phyloP scores from a whole-genome alignment of 306 rosid genomes.

The Vigna reflexopilosa region DNA sequence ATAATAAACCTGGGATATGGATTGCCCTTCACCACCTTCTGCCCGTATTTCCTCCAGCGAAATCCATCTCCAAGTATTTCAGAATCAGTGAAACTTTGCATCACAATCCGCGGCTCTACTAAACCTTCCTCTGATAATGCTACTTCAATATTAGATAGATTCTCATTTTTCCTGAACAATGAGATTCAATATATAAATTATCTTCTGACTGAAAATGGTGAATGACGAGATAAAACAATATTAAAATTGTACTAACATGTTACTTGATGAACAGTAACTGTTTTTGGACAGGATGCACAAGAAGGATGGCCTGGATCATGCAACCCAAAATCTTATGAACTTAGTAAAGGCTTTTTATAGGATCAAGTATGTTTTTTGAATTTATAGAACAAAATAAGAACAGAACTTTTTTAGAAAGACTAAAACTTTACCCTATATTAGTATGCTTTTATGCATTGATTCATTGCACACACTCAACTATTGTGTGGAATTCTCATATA shows the following conservation, averaged over 20 bases:
- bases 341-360: background rate
- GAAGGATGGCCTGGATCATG: background rate
- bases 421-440: too few species aligned
- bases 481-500: background rate
- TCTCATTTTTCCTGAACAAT: constrained; percentile 69
- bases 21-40: constrained; percentile 94
- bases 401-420: too few species aligned
- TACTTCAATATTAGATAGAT: constrained; percentile 63
- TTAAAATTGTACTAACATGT: background rate
- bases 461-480: too few species aligned
- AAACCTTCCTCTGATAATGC: constrained; percentile 60
- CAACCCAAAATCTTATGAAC: background rate
- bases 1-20: constrained; percentile 75
- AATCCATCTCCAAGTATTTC: constrained; percentile 79
- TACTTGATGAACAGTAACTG: background rate
- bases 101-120: constrained; percentile 63
- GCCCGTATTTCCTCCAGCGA: constrained; percentile 99
- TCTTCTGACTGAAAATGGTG: constrained; percentile 3
- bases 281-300: background rate
- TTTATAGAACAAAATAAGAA: too few species aligned
- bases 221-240: constrained; percentile 2
- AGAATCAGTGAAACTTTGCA: constrained; percentile 66
- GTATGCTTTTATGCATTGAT: too few species aligned
- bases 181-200: constrained; percentile 33
- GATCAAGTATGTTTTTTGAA: too few species aligned